Base-by-base conservation (phyloP, 2,329 filamentous ascomycete species). In the Trichoderma aggressivum region DNA sequence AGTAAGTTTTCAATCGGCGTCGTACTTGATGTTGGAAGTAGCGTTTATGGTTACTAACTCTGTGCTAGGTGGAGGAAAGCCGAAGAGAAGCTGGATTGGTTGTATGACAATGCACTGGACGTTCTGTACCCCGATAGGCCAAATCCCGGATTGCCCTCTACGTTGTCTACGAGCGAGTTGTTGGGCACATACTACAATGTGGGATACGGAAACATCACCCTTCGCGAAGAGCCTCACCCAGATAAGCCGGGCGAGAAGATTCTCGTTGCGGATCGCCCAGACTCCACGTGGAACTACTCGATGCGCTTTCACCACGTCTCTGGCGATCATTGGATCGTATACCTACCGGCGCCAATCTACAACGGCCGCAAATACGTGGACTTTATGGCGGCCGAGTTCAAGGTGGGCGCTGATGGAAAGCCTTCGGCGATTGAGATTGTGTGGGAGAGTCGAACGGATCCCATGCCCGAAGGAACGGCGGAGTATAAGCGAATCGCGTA, bases 121-220 rank as follows among this genome's bases (percentile, higher is more conserved):
- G 72, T 73, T 1, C 74, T 82, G 39, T 86, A 82, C 72, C 83
- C 84, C 0, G 61, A 79, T 7, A 78, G 79, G 5, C 80, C 82
- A 1, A 50, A 77, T 2, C 79, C 80, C 18, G 76, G 79, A 0
- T 60, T 82, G 34, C 81, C 82, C 4, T 77, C 77, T 18, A 79
- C 82, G 0, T 74, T 85, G 4, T 71, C 75, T 18, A 75, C 75
- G 43, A 82, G 82, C 72, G 72, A 75, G 1, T 70, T 79, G 24
- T 74, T 76, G 2, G 85, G 85, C 3, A 82, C 78, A 2, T 87
- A 86, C 73, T 81, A 76, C 72, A 79, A 86, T 67, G 79, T 80
- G 2, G 84, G 80, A 4, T 86, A 86, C 76, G 77, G 76, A 24
- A 71, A 60, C 1, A 62, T 80, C 12, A 70, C 73, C 0, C 70